phyloP scores from a whole-genome alignment of 768 basidiomycete species.

The Pleurotus cornucopiae region DNA sequence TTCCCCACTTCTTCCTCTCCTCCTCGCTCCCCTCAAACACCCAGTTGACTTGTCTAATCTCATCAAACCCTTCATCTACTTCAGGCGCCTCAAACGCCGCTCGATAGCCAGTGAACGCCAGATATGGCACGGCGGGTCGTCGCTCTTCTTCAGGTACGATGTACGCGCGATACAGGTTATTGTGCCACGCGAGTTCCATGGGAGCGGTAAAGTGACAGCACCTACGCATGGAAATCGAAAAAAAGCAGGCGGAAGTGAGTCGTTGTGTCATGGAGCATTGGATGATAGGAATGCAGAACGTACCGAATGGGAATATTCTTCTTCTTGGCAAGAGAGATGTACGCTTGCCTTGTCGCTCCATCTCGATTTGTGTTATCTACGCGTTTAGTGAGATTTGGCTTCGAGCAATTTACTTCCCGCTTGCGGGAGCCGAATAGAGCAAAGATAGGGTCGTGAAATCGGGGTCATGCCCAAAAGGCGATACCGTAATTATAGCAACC shows the following conservation, averaged over 20 bases:
- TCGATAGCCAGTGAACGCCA: slow-evolving; percentile 55
- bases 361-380: slow-evolving; percentile 94
- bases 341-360: slow-evolving; percentile 58
- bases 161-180: slow-evolving; percentile 84
- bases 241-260: neutral
- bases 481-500: too few relatives aligned
- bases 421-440: too few relatives aligned
- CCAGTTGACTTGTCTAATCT: slow-evolving; percentile 78
- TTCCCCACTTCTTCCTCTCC: slow-evolving; percentile 68
- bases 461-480: too few relatives aligned
- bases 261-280: neutral
- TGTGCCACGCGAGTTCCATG: slow-evolving; percentile 86
- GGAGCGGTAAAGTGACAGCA: slow-evolving; percentile 76
- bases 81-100: slow-evolving; percentile 64
- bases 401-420: too few relatives aligned
- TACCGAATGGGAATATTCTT: slow-evolving; percentile 55
- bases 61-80: slow-evolving; percentile 67
- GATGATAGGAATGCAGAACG: slow-evolving; percentile 1
- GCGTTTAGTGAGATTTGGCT: neutral
- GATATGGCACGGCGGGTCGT: slow-evolving; percentile 54
- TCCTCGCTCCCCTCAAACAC: slow-evolving; percentile 73
- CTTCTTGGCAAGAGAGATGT: slow-evolving; percentile 63
- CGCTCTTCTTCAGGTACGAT: slow-evolving; percentile 41
- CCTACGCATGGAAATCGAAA: slow-evolving; percentile 26
- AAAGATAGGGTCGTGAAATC: too few relatives aligned